Percentiles rank a stretch among this genome's conserved stretches.
Evolutionary conservation across 208 protist genomes (phyloP).

Genomic region (Trichomonas gallinae): DNA sequence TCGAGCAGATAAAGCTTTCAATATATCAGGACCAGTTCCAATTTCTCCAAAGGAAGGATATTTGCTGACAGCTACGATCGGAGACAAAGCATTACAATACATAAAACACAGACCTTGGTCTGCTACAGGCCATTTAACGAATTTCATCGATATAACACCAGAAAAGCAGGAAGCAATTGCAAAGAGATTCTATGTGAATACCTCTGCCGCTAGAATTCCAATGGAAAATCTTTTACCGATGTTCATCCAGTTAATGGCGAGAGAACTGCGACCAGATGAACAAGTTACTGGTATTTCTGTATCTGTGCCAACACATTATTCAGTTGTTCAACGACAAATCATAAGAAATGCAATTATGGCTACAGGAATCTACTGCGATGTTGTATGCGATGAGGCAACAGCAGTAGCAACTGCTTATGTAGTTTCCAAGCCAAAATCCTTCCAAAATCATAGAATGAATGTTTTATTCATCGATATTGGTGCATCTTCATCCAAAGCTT

Average conservation of each 20-base stretch:
- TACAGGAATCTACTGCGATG: not conserved
- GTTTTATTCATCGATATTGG: slow-evolving; percentile 3
- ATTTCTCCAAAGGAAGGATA: not conserved
- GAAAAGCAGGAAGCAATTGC: not conserved
- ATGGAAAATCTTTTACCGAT: not conserved
- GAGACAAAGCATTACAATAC: not conserved
- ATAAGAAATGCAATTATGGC: not conserved
- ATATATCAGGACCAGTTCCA: too few species aligned
- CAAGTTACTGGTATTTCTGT: not conserved
- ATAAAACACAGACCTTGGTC: not conserved
- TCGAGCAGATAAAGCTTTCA: not conserved
- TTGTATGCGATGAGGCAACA: not conserved
- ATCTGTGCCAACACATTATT: not conserved
- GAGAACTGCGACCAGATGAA: not conserved
- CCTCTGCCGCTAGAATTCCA: not conserved
- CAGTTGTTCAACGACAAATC: not conserved
- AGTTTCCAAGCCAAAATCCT: not conserved
- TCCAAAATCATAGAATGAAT: not conserved
- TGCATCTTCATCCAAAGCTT: not conserved
- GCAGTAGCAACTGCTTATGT: not conserved
- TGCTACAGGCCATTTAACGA: not conserved
- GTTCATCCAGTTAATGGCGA: not conserved
- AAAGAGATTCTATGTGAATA: not conserved
- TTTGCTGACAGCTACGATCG: not conserved
- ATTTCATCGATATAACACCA: not conserved